These are phyloP conservation scores for Gaertneriomyces semiglobifer DNA, from an alignment of 192 early-diverging fungal species.

Conservation along the genomic window DNA sequence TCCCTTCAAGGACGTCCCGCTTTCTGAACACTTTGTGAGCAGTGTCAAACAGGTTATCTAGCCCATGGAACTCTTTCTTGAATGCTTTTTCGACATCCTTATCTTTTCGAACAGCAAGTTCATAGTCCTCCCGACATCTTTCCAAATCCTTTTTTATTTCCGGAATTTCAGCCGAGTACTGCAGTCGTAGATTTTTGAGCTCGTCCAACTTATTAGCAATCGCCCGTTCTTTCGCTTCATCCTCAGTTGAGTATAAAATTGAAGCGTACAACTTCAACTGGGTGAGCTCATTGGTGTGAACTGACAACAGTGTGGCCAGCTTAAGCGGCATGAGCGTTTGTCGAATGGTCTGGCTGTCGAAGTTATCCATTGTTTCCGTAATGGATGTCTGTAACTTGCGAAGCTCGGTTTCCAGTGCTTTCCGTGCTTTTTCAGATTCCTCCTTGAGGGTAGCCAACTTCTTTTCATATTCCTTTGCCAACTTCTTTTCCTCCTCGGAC, in stretches of 20 bases:
- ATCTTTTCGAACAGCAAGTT: slow-evolving; percentile 43
- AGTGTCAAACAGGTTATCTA: slow-evolving; percentile 36
- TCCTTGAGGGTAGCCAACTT: slow-evolving; percentile 58
- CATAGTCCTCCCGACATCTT: slow-evolving; percentile 50
- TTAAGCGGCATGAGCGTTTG: slow-evolving; percentile 42
- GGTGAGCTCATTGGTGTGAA: slow-evolving; percentile 49
- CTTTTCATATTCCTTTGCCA: slow-evolving; percentile 63
- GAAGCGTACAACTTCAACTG: slow-evolving; percentile 46
- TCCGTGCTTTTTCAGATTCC: slow-evolving; percentile 60
- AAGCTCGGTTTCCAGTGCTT: slow-evolving; percentile 62
- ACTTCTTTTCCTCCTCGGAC: slow-evolving; percentile 55
- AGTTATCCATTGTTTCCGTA: slow-evolving; percentile 47
- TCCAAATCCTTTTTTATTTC: slow-evolving; percentile 65
- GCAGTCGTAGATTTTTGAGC: slow-evolving; percentile 40
- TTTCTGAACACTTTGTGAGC: slow-evolving; percentile 44
- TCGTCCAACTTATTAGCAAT: slow-evolving; percentile 40
- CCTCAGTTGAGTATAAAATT: slow-evolving; percentile 37
- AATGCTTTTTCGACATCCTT: slow-evolving; percentile 59
- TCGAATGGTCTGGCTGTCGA: slow-evolving; percentile 38
- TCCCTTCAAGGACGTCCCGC: slow-evolving; percentile 24
- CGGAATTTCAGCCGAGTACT: slow-evolving; percentile 42
- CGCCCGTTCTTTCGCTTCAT: slow-evolving; percentile 46
- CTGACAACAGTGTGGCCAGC: slow-evolving; percentile 43
- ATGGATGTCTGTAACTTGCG: slow-evolving; percentile 52
- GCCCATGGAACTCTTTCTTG: slow-evolving; percentile 52